Base-by-base conservation (phyloP, 495 filamentous ascomycete species). In the Parathielavia hyrcaniae region DNA sequence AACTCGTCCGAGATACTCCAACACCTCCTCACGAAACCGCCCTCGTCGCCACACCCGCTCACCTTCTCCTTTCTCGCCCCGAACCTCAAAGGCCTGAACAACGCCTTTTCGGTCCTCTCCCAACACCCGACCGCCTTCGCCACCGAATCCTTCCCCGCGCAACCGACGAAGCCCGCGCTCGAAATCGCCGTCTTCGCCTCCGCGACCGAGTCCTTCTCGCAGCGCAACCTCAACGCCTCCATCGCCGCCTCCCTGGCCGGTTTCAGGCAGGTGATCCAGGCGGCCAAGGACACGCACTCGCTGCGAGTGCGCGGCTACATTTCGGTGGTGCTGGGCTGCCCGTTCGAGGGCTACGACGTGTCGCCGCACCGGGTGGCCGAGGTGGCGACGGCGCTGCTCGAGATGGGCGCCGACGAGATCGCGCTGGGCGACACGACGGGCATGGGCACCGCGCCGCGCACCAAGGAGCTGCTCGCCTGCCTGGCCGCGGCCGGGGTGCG, bases 361-460 rank as follows among this genome's bases (percentile, higher is more conserved):
- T 71, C 85, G 46, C 90, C 92, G 0, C 75, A 83, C 55, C 81
- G 77, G 49, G 93, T 97, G 0, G 91, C 91, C 6, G 84, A 89
- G 45, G 88, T 97, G 9, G 89, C 91, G 0, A 84, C 87, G 0
- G 80, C 79, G 17, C 73, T 97, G 34, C 80, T 98, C 9, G 90
- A 96, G 67, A 96, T 96, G 89, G 93, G 93, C 19, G 92, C 88
- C 4, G 91, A 97, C 65, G 90, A 97, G 73, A 91, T 98, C 41
- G 87, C 87, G 9, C 82, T 98, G 5, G 93, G 90, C 0, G 93
- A 98, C 65, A 98, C 93, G 0, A 97, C 93, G 1, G 93, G 93
- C 9, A 96, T 96, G 88, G 93, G 95, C 7, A 97, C 93, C 0
- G 89, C 86, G 20, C 89, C 90, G 1, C 78, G 86, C 22, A 93